Base-by-base conservation (phyloP, 352 stramenopile species). In the Discostella stelligera region DNA sequence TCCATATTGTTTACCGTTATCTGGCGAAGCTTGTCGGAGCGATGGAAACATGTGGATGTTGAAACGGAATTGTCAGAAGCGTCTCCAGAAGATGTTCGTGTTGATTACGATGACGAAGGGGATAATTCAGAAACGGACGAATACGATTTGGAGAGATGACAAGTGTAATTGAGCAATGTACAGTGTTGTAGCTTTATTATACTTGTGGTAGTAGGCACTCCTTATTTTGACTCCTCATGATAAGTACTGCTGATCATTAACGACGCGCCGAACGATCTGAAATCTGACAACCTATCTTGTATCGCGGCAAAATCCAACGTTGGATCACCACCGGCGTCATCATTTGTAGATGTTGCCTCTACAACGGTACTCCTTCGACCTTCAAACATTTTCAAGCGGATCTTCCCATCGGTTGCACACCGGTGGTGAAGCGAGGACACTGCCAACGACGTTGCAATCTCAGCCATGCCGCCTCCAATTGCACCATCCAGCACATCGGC, bases 1-100 rank as follows among this genome's bases (percentile, higher is more conserved):
- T 90, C 80, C 0, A 77, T 93, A 13, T 11, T 94, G 8, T 94
- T 94, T 50, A 93, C 88, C 30, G 75, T 94, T 8, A 77, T 91
- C 32, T 94, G 90, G 77, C 75, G 66, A 50, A 46, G 71, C 11
- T 41, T 84, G 14, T 48, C 71, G 5, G 65, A 80, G 39, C 18
- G 66, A 60, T 80, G 62, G 69, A 61, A 55, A 14, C 37, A 10
- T 10, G 37, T 3, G 37, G 37, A 44, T 44, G 7, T 14, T 44
- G 37, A 44, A 44, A 44, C 7, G 1, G 37, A 44, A 10, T 13
- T 0, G 37, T 10, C 37, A 44, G 37, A 44, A 3, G 37, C 7
- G 37, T 44, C 37, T 44, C 11, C 7, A 44, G 37, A 44, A 44
- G 13, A 11, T 44, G 7, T 44, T 44, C 7, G 7, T 44, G 11